Percentiles rank a stretch among this genome's conserved stretches.
Conservation (phyloP, 1,284 basidiomycete genomes). For the Hymenochaete sp. region DNA sequence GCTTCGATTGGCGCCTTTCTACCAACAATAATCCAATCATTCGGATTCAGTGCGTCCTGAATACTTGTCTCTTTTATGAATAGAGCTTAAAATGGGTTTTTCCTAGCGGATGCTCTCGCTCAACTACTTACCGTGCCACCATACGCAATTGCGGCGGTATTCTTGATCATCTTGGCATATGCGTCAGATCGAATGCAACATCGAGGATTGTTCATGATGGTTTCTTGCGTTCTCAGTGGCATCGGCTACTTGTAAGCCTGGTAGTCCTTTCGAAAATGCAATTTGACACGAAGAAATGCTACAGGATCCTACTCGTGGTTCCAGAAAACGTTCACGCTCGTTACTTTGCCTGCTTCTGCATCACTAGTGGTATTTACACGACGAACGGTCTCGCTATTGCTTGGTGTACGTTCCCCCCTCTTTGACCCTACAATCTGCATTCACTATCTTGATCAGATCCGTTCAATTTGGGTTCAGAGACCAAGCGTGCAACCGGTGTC, state of each 20-base stretch:
- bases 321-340: conserved; percentile 39
- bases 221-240: conserved; percentile 42
- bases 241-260: conserved; percentile 64
- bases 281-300: too few species aligned
- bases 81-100: background rate
- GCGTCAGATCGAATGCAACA: conserved; percentile 66
- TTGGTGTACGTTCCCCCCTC: conserved; percentile 48
- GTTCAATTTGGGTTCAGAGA: conserved; percentile 71
- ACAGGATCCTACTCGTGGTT: conserved; percentile 39
- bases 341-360: conserved; percentile 64
- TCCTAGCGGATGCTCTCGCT: conserved; percentile 41
- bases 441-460: conserved; percentile 35
- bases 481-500: conserved; percentile 66
- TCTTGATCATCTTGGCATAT: conserved; percentile 57
- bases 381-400: conserved; percentile 59
- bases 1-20: conserved; percentile 78
- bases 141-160: conserved; percentile 62
- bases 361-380: conserved; percentile 61
- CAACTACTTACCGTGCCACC: conserved; percentile 76
- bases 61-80: background rate
- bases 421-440: background rate
- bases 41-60: conserved; percentile 44
- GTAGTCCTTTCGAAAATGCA: too few species aligned
- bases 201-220: conserved; percentile 53
- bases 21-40: conserved; percentile 73